Evolutionary conservation across 2,329 filamentous ascomycete species (phyloP).

Genomic region (Epichloe coenophiala): DNA sequence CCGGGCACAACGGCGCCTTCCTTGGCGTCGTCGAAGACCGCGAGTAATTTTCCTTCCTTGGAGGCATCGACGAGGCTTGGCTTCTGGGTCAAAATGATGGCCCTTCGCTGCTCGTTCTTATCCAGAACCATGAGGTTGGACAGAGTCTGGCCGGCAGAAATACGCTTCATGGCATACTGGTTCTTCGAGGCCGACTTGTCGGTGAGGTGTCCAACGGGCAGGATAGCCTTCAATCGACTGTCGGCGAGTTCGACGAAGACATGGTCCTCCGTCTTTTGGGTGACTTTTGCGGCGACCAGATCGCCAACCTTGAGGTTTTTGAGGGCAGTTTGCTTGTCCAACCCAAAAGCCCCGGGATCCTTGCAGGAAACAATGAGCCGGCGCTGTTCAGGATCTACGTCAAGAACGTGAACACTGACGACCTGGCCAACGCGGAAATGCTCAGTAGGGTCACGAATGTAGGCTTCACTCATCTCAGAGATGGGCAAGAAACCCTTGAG

Average conservation of each 20-base stretch:
- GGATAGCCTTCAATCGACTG: conserved; percentile 60
- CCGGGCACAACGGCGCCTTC: conserved; percentile 58
- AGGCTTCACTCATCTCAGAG: conserved; percentile 96
- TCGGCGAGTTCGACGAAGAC: conserved; percentile 63
- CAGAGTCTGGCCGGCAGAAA: conserved; percentile 72
- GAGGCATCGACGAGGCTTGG: conserved; percentile 66
- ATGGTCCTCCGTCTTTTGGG: conserved; percentile 68
- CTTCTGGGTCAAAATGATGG: conserved; percentile 70
- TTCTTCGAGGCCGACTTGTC: conserved; percentile 76
- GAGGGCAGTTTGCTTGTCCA: conserved; percentile 64
- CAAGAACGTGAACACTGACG: conserved; percentile 77
- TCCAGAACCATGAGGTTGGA: conserved; percentile 75
- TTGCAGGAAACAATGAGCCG: conserved; percentile 87
- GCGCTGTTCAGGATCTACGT: conserved; percentile 55
- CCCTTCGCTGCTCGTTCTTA: conserved; percentile 64
- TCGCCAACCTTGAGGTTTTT: conserved; percentile 60
- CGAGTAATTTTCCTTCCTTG: conserved; percentile 58
- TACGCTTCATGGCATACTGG: conserved; percentile 61
- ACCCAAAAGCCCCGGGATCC: conserved; percentile 63
- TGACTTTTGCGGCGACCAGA: conserved; percentile 63
- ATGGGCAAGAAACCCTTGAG: conserved; percentile 81
- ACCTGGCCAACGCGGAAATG: conserved; percentile 89
- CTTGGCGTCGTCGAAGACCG: conserved; percentile 55
- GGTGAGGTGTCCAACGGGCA: conserved; percentile 66
- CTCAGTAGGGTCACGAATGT: conserved; percentile 74